phyloP scores from a whole-genome alignment of 225 moss, liverwort and hornwort genomes.

The Marchantia polymorpha region DNA sequence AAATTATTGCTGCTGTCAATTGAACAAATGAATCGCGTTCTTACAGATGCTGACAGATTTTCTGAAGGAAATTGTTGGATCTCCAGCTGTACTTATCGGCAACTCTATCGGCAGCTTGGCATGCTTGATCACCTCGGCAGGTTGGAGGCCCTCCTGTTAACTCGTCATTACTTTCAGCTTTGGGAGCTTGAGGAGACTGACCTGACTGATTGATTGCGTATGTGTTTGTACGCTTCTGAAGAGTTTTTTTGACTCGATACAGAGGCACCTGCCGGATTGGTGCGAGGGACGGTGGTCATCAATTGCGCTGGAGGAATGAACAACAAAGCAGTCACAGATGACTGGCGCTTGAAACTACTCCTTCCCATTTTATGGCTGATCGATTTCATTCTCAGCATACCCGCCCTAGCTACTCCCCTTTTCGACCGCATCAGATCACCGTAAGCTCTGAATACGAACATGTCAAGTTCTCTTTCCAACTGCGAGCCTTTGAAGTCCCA shows the following conservation, averaged over 20 bases:
- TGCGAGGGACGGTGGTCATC: constrained; percentile 77
- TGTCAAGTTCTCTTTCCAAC: no score
- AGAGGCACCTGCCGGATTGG: constrained; percentile 64
- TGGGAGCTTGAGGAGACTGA: neutral
- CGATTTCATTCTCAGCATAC: constrained; percentile 71
- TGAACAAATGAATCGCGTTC: neutral
- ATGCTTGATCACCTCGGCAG: constrained; percentile 80
- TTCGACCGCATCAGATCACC: constrained; percentile 71
- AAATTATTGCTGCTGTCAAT: no score
- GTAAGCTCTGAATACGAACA: constrained; percentile 10
- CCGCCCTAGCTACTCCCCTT: constrained; percentile 57
- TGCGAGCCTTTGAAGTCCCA: no score
- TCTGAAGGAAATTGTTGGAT: constrained; percentile 61
- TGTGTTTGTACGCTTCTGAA: neutral
- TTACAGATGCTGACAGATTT: constrained; percentile 80
- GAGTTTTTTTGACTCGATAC: neutral
- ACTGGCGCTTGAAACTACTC: constrained; percentile 81
- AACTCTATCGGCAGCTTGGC: constrained; percentile 93
- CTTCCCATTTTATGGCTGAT: constrained; percentile 74
- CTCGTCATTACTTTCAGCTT: neutral
- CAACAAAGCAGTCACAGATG: constrained; percentile 86
- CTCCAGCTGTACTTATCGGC: constrained; percentile 74
- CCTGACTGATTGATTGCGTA: neutral
- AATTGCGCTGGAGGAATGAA: constrained; percentile 98
- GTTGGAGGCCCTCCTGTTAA: constrained; percentile 25